phyloP scores from a whole-genome alignment of 306 rosid species.

The Cajanus cajan region DNA sequence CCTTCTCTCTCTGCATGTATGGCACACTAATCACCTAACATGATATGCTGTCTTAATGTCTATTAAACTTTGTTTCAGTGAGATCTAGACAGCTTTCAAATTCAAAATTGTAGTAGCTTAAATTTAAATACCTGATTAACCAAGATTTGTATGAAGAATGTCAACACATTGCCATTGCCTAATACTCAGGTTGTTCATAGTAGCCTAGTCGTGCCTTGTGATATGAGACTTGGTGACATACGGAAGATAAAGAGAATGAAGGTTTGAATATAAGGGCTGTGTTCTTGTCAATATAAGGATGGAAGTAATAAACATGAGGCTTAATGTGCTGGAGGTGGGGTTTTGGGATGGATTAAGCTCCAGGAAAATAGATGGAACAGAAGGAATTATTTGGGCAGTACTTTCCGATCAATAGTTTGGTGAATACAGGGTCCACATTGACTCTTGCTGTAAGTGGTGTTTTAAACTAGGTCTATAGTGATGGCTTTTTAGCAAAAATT shows the following conservation, averaged over 20 bases:
- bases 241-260: not conserved
- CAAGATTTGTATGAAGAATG: not conserved
- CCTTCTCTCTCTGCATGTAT: no score
- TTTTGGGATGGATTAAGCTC: slow-evolving; percentile 10
- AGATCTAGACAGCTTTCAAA: not conserved
- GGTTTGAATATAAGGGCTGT: not conserved
- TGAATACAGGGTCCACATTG: not conserved
- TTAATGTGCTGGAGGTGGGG: not conserved
- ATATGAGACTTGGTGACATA: not conserved
- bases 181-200: not conserved
- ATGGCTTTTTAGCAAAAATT: not conserved
- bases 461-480: no score
- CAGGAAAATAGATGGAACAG: not conserved
- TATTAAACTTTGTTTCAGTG: not conserved
- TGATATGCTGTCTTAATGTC: not conserved
- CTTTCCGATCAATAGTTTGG: not conserved
- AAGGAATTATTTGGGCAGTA: not conserved
- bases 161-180: not conserved
- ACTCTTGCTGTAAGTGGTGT: not conserved
- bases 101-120: not conserved
- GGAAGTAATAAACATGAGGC: not conserved
- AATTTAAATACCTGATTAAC: not conserved
- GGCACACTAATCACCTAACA: not conserved
- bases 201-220: not conserved
- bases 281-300: not conserved